Evolutionary conservation across 2,329 filamentous ascomycete genomes (phyloP), one percentile per base, ranked within the genome.

Genomic region (Fusarium burgessii): DNA sequence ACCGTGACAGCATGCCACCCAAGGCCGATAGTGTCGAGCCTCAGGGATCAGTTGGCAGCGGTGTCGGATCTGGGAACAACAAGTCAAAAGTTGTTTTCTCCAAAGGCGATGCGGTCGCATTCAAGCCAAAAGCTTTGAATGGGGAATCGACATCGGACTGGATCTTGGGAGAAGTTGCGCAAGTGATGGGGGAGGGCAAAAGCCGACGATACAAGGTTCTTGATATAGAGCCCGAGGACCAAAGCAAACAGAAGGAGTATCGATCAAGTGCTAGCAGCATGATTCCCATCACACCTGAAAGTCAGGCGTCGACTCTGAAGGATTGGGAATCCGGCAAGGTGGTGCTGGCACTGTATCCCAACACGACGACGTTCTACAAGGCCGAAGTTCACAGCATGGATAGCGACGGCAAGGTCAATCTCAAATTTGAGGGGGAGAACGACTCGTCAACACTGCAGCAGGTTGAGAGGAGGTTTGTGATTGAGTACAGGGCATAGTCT

Each of bases 321-420:
- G 85, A 92, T 42, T 87, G 92, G 62, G 88, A 92, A 38, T 82
- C 88, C 41, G 91, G 92, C 46, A 93, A 91, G 77, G 88, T 90
- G 47, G 93, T 95, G 12, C 84, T 95, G 62, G 93, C 93, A 0
- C 83, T 94, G 62, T 96, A 96, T 76, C 93, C 93, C 0, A 91
- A 94, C 74, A 95, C 93, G 2, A 95, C 93, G 2, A 95, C 92
- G 1, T 95, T 96, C 75, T 96, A 96, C 79, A 91, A 92, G 78
- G 93, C 93, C 3, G 92, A 94, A 73, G 93, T 95, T 12, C 92
- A 93, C 81, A 90, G 90, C 38, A 90, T 88, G 84, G 84, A 91
- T 60, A 83, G 83, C 41, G 78, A 84, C 66, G 77, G 85, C 42
- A 87, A 85, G 66, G 89, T 91, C 43, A 87, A 88, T 61, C 83